These are phyloP conservation scores for Ophiostoma piceae DNA, from an alignment of 2,329 filamentous ascomycete species.

Conservation along the genomic window DNA sequence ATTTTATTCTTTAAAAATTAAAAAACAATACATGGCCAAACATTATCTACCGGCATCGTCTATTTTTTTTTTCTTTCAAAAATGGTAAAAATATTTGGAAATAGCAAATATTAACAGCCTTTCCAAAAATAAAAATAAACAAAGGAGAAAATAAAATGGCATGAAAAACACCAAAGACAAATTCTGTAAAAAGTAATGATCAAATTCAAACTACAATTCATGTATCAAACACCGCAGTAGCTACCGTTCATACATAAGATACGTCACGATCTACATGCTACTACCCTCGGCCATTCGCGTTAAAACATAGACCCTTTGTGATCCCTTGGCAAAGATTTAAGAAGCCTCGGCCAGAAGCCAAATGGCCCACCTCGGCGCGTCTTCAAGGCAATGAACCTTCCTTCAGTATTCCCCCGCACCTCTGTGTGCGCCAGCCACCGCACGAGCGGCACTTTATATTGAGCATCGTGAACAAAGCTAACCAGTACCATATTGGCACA, in stretches of 20 bases:
- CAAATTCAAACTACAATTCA: too few species aligned
- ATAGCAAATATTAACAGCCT: too few species aligned
- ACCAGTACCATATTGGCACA: neutral
- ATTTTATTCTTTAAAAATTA: too few species aligned
- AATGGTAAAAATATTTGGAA: too few species aligned
- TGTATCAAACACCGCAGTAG: neutral
- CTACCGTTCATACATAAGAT: neutral
- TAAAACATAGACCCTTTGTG: neutral
- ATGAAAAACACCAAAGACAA: too few species aligned
- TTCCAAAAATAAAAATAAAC: too few species aligned
- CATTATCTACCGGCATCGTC: too few species aligned
- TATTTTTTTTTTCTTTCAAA: too few species aligned
- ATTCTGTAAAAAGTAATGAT: too few species aligned
- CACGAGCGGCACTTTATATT: neutral
- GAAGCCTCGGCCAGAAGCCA: constrained; percentile 5
- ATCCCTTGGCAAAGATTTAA: neutral
- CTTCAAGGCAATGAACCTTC: neutral
- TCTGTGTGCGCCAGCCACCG: neutral
- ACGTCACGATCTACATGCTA: neutral
- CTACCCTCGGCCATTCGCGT: neutral
- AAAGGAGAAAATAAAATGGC: too few species aligned
- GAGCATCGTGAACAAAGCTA: neutral
- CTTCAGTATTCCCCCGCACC: neutral
- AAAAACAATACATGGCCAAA: too few species aligned
- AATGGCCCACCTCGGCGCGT: neutral